Percentiles rank a stretch among this genome's conserved stretches.
Evolutionary conservation across 495 filamentous ascomycete species (phyloP).

Genomic region (Hypoxylon intermedium): DNA sequence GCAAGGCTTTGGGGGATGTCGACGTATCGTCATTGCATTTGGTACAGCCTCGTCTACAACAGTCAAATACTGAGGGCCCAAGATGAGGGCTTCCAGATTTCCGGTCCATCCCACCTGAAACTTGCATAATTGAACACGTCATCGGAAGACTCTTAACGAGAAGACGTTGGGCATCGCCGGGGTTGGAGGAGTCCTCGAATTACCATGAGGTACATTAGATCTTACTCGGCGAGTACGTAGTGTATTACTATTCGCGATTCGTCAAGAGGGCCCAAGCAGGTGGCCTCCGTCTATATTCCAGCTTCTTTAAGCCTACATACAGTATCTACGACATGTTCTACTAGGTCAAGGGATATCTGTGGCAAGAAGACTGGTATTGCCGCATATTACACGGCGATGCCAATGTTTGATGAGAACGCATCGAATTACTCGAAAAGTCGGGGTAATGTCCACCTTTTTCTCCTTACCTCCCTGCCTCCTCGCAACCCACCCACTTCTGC

Average conservation of each 20-base stretch:
- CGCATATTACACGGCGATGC: conserved; percentile 13
- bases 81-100: conserved; percentile 20
- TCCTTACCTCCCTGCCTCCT: conserved; percentile 1
- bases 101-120: conserved; percentile 46
- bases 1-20: no score
- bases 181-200: neutral
- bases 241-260: conserved; percentile 3
- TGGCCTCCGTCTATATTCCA: conserved; percentile 39
- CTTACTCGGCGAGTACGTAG: neutral
- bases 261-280: conserved; percentile 15
- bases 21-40: no score
- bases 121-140: conserved; percentile 48
- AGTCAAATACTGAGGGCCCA: no score
- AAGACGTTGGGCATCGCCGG: neutral
- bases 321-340: no score
- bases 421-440: conserved; percentile 11
- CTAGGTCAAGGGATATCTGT: conserved; percentile 1
- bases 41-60: no score
- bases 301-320: conserved; percentile 38
- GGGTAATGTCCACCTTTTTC: conserved; percentile 22
- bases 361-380: neutral
- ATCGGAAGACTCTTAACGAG: conserved; percentile 35
- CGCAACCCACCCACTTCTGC: neutral
- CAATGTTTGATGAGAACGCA: conserved; percentile 13
- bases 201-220: conserved; percentile 6